Evolutionary conservation across 2,329 filamentous ascomycete species (phyloP).

Genomic region (Tolypocladium ophioglossoides): DNA sequence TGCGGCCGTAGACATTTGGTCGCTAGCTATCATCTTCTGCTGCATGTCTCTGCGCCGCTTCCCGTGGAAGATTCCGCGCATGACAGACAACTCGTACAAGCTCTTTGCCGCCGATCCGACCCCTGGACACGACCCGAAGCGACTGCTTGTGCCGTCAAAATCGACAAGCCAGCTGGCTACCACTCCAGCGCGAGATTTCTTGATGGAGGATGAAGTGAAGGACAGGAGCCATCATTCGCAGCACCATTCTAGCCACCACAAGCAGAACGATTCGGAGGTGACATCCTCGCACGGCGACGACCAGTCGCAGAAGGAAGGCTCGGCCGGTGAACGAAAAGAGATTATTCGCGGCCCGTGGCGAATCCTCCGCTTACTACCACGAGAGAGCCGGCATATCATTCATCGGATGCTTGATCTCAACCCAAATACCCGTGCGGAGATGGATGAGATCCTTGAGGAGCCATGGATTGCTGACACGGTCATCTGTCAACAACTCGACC

Average conservation of each 20-base stretch:
- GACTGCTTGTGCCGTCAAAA: slow-evolving; percentile 34
- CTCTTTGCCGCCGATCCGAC: slow-evolving; percentile 82
- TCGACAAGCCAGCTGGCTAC: slow-evolving; percentile 33
- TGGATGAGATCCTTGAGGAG: slow-evolving; percentile 79
- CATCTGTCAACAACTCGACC: slow-evolving; percentile 70
- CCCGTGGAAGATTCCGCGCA: slow-evolving; percentile 89
- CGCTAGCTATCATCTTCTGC: slow-evolving; percentile 94
- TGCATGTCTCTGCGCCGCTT: slow-evolving; percentile 95
- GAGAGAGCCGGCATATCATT: slow-evolving; percentile 84
- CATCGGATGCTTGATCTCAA: slow-evolving; percentile 87
- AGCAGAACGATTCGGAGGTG: slow-evolving; percentile 1
- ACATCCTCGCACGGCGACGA: slow-evolving; percentile 4
- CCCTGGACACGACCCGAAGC: slow-evolving; percentile 54
- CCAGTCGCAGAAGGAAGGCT: slow-evolving; percentile 4
- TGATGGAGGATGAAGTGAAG: slow-evolving; percentile 22
- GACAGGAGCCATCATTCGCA: slow-evolving; percentile 10
- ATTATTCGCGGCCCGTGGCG: slow-evolving; percentile 90
- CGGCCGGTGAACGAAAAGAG: slow-evolving; percentile 48
- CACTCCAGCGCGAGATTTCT: slow-evolving; percentile 26
- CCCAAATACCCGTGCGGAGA: slow-evolving; percentile 69
- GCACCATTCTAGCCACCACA: slow-evolving; percentile 2
- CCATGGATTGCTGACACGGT: slow-evolving; percentile 80
- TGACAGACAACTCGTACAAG: slow-evolving; percentile 90
- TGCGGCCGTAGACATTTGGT: slow-evolving; percentile 93
- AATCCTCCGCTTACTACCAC: slow-evolving; percentile 72